phyloP scores from a whole-genome alignment of 495 filamentous ascomycete genomes.

The Bacidia rubella region DNA sequence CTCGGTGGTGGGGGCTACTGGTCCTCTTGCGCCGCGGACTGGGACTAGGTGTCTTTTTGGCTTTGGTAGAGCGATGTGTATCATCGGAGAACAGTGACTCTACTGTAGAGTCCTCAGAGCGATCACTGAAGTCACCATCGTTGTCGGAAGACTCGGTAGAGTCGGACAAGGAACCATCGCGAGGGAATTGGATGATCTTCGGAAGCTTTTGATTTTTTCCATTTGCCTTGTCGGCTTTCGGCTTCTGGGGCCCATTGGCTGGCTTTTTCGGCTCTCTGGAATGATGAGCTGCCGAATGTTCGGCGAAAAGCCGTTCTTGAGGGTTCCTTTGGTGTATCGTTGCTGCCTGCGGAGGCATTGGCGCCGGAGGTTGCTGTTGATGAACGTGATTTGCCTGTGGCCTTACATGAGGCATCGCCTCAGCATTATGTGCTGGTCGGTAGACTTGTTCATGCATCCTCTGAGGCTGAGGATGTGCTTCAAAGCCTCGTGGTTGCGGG shows the following conservation, averaged over 20 bases:
- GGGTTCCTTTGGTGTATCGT: not conserved
- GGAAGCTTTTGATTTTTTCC: not conserved
- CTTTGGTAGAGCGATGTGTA: not conserved
- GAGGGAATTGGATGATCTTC: not conserved
- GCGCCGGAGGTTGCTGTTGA: not conserved
- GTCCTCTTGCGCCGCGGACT: not conserved
- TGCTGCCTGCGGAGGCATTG: not conserved
- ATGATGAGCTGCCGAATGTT: not conserved
- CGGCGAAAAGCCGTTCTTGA: not conserved
- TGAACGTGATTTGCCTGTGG: not conserved
- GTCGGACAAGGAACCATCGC: not conserved
- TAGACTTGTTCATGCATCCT: not conserved
- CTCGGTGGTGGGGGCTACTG: not conserved
- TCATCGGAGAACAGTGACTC: conserved; percentile 2
- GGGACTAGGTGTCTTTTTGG: not conserved
- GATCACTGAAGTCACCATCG: not conserved
- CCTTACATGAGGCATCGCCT: not conserved
- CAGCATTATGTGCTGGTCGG: not conserved
- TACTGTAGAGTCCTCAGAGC: not conserved
- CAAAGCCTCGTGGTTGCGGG: not conserved
- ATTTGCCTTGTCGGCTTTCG: not conserved
- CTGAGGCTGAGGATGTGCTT: too few relatives aligned
- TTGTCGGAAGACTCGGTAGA: not conserved
- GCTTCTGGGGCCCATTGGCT: not conserved
- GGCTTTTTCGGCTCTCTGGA: not conserved